Conservation (phyloP, 2,329 filamentous ascomycete genomes). For the Graphilbum ipis-grandicollis region DNA sequence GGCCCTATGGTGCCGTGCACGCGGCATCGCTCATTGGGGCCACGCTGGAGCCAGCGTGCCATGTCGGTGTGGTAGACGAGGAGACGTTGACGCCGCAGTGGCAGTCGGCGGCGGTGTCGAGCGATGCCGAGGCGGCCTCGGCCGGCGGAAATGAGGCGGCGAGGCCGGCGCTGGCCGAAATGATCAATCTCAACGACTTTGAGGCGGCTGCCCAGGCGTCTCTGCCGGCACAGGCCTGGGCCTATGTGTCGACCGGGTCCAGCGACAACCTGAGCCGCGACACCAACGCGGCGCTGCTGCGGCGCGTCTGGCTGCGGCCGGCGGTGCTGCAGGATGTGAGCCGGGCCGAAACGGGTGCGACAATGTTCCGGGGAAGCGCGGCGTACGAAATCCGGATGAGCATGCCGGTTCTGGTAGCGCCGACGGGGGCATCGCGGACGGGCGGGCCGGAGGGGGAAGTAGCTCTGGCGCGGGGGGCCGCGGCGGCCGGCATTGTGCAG, state of each 20-base stretch:
- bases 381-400: slow-evolving; percentile 11
- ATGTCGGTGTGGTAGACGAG: slow-evolving; percentile 29
- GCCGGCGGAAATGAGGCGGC: not conserved
- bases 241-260: slow-evolving; percentile 35
- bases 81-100: slow-evolving; percentile 15
- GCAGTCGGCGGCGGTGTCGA: slow-evolving; percentile 4
- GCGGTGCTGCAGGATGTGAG: slow-evolving; percentile 28
- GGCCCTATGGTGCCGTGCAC: slow-evolving; percentile 32
- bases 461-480: slow-evolving; percentile 29
- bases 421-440: slow-evolving; percentile 30
- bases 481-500: slow-evolving; percentile 28
- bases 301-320: slow-evolving; percentile 33
- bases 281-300: slow-evolving; percentile 28
- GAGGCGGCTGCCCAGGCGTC: slow-evolving; percentile 26
- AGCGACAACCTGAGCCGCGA: slow-evolving; percentile 32
- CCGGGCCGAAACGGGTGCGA: slow-evolving; percentile 17
- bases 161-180: slow-evolving; percentile 6
- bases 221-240: slow-evolving; percentile 30
- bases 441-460: slow-evolving; percentile 34
- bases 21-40: slow-evolving; percentile 21
- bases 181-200: slow-evolving; percentile 25
- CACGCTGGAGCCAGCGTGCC: slow-evolving; percentile 25
- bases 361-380: slow-evolving; percentile 22
- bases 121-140: not conserved
- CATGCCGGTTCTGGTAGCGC: slow-evolving; percentile 30